A percentile compares a stretch with the other conserved stretches of the same genome.
These are phyloP conservation scores for Amanita phalloides DNA, from an alignment of 768 basidiomycete species.

Conservation along the genomic window DNA sequence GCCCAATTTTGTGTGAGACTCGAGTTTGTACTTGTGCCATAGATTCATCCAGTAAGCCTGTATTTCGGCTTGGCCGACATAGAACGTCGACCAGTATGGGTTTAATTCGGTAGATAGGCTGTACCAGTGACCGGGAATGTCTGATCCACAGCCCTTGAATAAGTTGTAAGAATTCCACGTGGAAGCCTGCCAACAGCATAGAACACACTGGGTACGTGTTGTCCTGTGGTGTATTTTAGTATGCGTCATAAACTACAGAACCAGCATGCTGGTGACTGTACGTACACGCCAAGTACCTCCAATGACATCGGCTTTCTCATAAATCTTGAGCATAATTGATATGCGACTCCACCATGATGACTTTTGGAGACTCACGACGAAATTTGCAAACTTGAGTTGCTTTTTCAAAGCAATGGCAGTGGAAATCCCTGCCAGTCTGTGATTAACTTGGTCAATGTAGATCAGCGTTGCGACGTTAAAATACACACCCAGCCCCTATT, in stretches of 20 bases:
- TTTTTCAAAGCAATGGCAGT: constrained; percentile 36
- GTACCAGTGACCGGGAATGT: constrained; percentile 45
- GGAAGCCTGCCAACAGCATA: neutral
- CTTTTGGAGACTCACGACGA: constrained; percentile 26
- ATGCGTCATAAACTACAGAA: neutral
- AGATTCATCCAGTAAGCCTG: constrained; percentile 38
- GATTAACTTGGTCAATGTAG: too few relatives aligned
- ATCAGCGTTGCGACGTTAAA: neutral
- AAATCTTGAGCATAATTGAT: constrained; percentile 27
- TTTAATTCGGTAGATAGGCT: constrained; percentile 44
- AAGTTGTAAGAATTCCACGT: neutral
- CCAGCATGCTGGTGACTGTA: neutral
- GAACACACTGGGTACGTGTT: constrained; percentile 41
- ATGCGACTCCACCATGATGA: neutral
- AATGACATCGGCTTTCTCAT: constrained; percentile 33
- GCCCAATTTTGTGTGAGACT: constrained; percentile 28
- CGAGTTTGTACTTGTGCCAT: constrained; percentile 32
- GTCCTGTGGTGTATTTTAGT: constrained; percentile 21
- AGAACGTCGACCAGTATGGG: constrained; percentile 38
- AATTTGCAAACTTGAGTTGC: constrained; percentile 32
- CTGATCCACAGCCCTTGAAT: constrained; percentile 42
- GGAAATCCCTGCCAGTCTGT: constrained; percentile 36
- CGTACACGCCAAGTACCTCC: constrained; percentile 51
- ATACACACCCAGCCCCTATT: constrained; percentile 38
- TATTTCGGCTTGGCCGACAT: constrained; percentile 37